Conservation (phyloP, 345 rosid species). For the Euphorbia peplus region DNA sequence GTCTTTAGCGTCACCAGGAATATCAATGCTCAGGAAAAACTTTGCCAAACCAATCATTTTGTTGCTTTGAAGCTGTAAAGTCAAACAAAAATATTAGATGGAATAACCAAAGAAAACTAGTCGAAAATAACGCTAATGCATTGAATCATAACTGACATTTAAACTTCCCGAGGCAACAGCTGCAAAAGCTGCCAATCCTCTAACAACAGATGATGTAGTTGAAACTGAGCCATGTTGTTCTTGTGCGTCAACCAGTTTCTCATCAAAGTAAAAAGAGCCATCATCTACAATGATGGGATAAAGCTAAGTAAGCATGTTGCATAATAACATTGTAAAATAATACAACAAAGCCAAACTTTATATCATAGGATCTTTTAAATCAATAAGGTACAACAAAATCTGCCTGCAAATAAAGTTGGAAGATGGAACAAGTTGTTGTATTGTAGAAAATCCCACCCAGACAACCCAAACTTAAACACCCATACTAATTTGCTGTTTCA, state of each 20-base stretch:
- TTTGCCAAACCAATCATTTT: constrained; percentile 79
- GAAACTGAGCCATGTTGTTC: constrained; percentile 65
- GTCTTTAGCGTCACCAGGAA: constrained; percentile 87
- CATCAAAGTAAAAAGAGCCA: constrained; percentile 80
- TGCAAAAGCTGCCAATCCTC: constrained; percentile 69
- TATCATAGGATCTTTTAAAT: not conserved
- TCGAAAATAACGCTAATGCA: constrained; percentile 12
- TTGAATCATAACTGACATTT: constrained; percentile 42
- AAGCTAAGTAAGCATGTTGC: not conserved
- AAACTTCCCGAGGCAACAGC: constrained; percentile 54
- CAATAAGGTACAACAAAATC: not conserved
- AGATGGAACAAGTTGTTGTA: not conserved
- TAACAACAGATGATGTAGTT: constrained; percentile 77
- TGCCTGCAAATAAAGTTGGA: not conserved
- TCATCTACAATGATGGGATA: constrained; percentile 50
- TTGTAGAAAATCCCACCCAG: not conserved
- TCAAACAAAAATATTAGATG: constrained; percentile 24
- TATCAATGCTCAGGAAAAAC: constrained; percentile 79
- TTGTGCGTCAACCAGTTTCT: constrained; percentile 46
- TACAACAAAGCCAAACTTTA: not conserved
- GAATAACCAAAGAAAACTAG: constrained; percentile 7
- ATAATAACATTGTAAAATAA: not conserved
- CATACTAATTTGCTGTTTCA: not conserved
- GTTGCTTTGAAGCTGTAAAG: constrained; percentile 74
- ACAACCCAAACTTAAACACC: not conserved